Evolutionary conservation across 768 basidiomycete genomes (phyloP).

Genomic region (Amanita jacksonii): DNA sequence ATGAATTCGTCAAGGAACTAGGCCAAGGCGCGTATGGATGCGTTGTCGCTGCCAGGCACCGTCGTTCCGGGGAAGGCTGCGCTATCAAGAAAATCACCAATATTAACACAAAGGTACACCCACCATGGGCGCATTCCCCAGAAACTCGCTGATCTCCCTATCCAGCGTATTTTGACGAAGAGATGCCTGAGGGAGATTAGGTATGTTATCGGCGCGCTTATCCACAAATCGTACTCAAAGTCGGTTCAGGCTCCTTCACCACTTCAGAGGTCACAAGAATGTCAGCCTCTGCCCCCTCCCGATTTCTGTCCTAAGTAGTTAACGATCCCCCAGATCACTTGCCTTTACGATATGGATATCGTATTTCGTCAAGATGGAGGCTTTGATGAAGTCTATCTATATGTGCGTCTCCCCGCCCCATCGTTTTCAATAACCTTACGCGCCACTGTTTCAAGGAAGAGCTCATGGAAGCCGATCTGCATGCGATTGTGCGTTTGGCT

Average conservation of each 20-base stretch:
- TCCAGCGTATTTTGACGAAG: conserved; percentile 89
- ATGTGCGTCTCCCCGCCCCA: conserved; percentile 39
- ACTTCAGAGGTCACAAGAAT: conserved; percentile 99
- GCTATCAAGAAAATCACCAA: conserved; percentile 97
- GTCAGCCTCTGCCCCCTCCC: conserved; percentile 35
- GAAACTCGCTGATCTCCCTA: conserved; percentile 1
- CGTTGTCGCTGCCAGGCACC: conserved; percentile 80
- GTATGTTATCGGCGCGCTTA: conserved; percentile 19
- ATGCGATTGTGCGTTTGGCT: conserved; percentile 71
- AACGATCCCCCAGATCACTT: conserved; percentile 63
- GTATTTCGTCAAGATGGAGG: conserved; percentile 86
- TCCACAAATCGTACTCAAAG: conserved; percentile 11
- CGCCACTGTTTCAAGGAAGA: conserved; percentile 64
- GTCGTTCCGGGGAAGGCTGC: conserved; percentile 76
- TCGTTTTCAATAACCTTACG: conserved; percentile 5
- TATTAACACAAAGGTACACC: conserved; percentile 73
- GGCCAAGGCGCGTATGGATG: conserved; percentile 95
- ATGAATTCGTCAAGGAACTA: conserved; percentile 93
- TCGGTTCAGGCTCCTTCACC: conserved; percentile 69
- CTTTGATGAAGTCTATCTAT: conserved; percentile 95
- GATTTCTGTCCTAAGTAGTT: conserved; percentile 9
- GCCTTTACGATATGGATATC: conserved; percentile 97
- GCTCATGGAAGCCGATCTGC: conserved; percentile 99
- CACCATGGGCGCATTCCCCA: neutral
- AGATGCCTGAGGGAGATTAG: conserved; percentile 92